phyloP scores from a whole-genome alignment of 192 early-diverging fungal genomes.

The Coemansia umbellata region DNA sequence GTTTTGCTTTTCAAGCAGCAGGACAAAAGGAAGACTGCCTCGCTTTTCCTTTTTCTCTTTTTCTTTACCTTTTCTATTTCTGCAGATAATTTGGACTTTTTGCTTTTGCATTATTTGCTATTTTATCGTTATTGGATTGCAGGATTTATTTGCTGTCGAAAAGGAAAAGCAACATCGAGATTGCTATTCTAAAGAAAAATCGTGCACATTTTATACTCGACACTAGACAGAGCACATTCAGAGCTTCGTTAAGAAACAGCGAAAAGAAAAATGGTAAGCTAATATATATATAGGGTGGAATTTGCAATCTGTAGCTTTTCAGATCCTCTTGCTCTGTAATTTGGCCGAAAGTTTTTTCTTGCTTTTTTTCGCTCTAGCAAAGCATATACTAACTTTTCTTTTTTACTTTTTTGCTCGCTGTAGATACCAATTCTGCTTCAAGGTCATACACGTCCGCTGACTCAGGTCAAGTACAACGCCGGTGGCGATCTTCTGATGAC shows the following conservation, averaged over 20 bases:
- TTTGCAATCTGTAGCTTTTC: background rate
- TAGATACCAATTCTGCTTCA: conserved; percentile 86
- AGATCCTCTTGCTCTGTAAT: background rate
- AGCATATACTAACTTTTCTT: no score
- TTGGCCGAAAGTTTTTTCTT: background rate
- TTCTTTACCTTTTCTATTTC: conserved; percentile 4
- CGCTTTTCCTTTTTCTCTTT: background rate
- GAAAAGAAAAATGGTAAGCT: conserved; percentile 4
- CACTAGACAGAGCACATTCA: no score
- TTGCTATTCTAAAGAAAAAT: no score
- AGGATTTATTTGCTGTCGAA: no score
- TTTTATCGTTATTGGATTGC: background rate
- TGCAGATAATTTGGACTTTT: conserved; percentile 2
- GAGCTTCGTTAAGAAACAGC: no score
- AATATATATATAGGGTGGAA: no score
- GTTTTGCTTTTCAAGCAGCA: no score
- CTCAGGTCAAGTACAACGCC: conserved; percentile 96
- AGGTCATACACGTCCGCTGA: conserved; percentile 95
- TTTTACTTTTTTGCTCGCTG: background rate
- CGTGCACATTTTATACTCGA: no score
- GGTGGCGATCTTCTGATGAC: conserved; percentile 98
- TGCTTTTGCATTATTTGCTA: conserved; percentile 2
- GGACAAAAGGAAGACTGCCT: no score
- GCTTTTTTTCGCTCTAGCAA: no score
- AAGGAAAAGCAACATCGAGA: background rate